A percentile compares a stretch with the other conserved stretches of the same genome.
These are phyloP conservation scores for Colletotrichum viniferum DNA, from an alignment of 2,329 filamentous ascomycete genomes.

Conservation along the genomic window DNA sequence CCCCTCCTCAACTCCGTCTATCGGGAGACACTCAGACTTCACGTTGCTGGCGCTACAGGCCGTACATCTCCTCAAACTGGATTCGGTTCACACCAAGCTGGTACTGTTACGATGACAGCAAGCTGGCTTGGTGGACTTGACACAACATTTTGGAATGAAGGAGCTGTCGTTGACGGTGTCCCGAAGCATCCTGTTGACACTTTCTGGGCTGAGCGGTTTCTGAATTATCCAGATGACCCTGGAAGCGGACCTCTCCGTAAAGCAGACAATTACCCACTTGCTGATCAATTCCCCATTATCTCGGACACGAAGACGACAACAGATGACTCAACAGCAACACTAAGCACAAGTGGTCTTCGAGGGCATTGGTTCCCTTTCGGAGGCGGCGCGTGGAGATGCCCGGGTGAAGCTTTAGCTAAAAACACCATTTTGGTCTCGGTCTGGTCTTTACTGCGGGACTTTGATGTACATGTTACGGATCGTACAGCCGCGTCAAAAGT, in stretches of 20 bases:
- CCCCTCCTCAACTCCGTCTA: slow-evolving; percentile 15
- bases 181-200: not conserved
- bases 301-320: not conserved
- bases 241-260: slow-evolving; percentile 16
- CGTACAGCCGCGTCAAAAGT: not conserved
- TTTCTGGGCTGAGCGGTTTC: slow-evolving; percentile 24
- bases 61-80: not conserved
- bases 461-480: not conserved
- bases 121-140: slow-evolving; percentile 12
- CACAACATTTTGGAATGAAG: slow-evolving; percentile 2
- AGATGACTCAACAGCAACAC: not conserved
- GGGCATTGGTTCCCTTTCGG: slow-evolving; percentile 14
- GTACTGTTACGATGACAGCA: not conserved
- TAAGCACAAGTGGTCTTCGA: not conserved
- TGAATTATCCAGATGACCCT: slow-evolving; percentile 20
- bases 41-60: not conserved
- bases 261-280: too few species aligned
- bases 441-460: not conserved
- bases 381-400: slow-evolving; percentile 12
- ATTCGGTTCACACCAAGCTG: not conserved
- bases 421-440: not conserved
- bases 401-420: slow-evolving; percentile 9
- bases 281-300: not conserved
- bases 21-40: slow-evolving; percentile 1
- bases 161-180: not conserved